Base-by-base conservation (phyloP, 1,284 basidiomycete genomes). In the Cryptococcus sp. region DNA sequence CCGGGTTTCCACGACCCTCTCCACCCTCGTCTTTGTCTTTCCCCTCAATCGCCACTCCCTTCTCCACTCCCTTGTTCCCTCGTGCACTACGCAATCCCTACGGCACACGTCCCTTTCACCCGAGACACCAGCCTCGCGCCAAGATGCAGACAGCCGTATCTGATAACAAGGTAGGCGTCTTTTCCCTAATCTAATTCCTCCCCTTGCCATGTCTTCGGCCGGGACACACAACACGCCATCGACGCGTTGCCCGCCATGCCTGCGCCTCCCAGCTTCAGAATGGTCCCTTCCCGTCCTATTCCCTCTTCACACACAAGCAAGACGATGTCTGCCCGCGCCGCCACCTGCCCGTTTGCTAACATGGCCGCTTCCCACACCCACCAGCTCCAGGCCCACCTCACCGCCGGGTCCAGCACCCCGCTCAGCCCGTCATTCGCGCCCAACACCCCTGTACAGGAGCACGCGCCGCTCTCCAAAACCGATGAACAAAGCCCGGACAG, bases 341-440 rank as follows among this genome's bases (percentile, higher is more conserved):
- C 28, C 28, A 46, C 46, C 33, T 56, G 54, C 42, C 52, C 59
- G 39, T 61, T 55, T 33, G 59, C 59, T 52, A 55, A 55, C 35
- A 44, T 61, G 21, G 21, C 37, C 20, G 50, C 43, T 39, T 48
- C 53, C 43, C 43, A 33, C 28, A 24, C 46, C 35, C 18, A 28
- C 18, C 23, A 57, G 53, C 46, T 60, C 3, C 56, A 56, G 28
- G 40, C 51, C 44, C 37, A 51, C 47, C 28, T 44, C 42, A 37
- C 55, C 56, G 7, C 28, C 45, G 4, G 50, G 28, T 50, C 38
- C 59, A 23, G 39, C 45, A 3, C 57, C 4, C 33, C 53, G 23
- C 33, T 49, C 42, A 62, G 63, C 15, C 65, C 65, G 4, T 65
- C 61, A 0, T 67, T 67, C 56, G 46, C 50, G 40, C 61, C 63